Conservation (phyloP, 371 early-diverging fungal genomes). For the Rhizoclosmatium hyalinum region DNA sequence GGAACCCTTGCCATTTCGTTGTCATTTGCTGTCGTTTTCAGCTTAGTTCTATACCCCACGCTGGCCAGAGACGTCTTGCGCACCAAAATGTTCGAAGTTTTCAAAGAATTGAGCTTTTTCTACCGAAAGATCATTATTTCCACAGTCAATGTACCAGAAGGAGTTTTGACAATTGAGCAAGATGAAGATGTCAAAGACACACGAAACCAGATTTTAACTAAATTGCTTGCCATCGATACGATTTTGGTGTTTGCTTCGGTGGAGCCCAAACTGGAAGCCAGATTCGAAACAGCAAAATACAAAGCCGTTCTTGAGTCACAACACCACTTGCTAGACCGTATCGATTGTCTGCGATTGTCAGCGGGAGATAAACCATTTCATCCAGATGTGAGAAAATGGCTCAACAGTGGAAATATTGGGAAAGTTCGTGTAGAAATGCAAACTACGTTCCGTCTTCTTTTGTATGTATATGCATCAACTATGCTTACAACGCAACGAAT, state of each 20-base stretch:
- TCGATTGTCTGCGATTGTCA: conserved; percentile 19
- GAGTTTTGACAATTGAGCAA: conserved; percentile 1
- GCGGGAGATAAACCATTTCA: conserved; percentile 22
- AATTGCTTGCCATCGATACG: conserved; percentile 23
- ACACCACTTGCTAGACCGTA: conserved; percentile 21
- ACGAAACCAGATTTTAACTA: conserved; percentile 1
- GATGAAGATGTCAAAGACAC: conserved; percentile 17
- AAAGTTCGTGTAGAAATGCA: conserved; percentile 23
- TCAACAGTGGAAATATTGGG: conserved; percentile 4
- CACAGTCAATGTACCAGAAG: conserved; percentile 21
- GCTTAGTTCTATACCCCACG: conserved; percentile 38
- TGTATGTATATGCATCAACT: conserved; percentile 27
- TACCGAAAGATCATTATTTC: conserved; percentile 21
- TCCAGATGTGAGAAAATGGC: neutral
- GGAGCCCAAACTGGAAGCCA: conserved; percentile 32
- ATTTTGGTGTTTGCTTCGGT: conserved; percentile 33
- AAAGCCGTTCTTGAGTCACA: conserved; percentile 20
- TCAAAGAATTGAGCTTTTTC: conserved; percentile 34
- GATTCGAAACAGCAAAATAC: conserved; percentile 25
- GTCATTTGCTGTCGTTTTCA: conserved; percentile 34
- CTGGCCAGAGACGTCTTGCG: conserved; percentile 36
- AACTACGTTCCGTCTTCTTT: conserved; percentile 14
- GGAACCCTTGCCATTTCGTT: conserved; percentile 27
- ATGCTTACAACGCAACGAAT: conserved; percentile 33
- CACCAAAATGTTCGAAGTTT: conserved; percentile 22